Base-by-base conservation (phyloP, 805 yeast genomes). In the Candida endomychidarum region DNA sequence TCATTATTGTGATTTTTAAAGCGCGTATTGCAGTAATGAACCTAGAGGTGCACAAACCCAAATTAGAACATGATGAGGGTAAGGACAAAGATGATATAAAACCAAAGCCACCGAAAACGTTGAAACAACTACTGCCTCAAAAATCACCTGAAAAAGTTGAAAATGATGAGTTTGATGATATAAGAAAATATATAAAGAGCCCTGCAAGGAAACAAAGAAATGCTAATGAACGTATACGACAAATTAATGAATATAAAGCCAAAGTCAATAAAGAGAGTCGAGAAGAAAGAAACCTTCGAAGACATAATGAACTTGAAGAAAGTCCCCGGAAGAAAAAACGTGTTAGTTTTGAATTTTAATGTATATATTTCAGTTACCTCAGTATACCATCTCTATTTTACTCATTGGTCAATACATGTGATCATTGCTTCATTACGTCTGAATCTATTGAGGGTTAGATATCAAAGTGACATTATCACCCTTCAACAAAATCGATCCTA, bases 401-500 rank as follows among this genome's bases (percentile, higher is more conserved):
- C n/a, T n/a, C n/a, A n/a, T n/a, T n/a, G n/a, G n/a, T n/a, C n/a
- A n/a, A n/a, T n/a, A n/a, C 22, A 20, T 20, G 8, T 20, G 8
- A 20, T 6, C 8, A 5, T 10, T 24, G 5, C 26, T 5, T 24
- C 12, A 24, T 24, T n/a, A 10, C n/a, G 5, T n/a, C n/a, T 24
- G n/a, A 14, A 11, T 33, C 31, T 15, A 29, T 22, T 29, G 25
- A n/a, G 33, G 20, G 23, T 33, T 55, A 12, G 68, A 60, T 12
- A 93, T 83, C 42, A 91, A 65, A 7, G 96, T 83, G 32, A 93
- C 86, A 57, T 89, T 93, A 57, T 93, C 99, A 3, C 99, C 99
- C 61, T 93, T 93, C 42, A 93, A 67, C 49, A 93, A 59, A 17
- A 93, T 77, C 43, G 85, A 70, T 1, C 96, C 96, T 42, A 87